Percentiles rank a stretch among this genome's conserved stretches.
These are phyloP conservation scores for Aspergillus fumigatiaffinis DNA, from an alignment of 2,329 filamentous ascomycete species.

Conservation along the genomic window DNA sequence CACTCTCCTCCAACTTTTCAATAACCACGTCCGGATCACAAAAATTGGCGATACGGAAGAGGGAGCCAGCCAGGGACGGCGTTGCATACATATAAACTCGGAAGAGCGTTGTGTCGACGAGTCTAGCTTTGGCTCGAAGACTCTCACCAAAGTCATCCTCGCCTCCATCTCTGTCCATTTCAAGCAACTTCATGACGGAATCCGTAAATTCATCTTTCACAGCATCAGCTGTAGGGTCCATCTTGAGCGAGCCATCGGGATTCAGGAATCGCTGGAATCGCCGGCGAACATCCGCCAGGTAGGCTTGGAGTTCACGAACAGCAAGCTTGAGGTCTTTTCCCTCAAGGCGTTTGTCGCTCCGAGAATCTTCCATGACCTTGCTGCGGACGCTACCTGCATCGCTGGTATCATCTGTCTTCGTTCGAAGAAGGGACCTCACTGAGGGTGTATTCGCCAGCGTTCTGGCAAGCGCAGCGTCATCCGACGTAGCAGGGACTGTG, in stretches of 20 bases:
- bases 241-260: constrained; percentile 51
- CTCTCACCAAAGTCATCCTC: constrained; percentile 63
- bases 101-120: constrained; percentile 94
- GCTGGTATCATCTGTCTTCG: constrained; percentile 35
- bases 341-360: constrained; percentile 43
- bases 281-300: constrained; percentile 77
- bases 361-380: constrained; percentile 25
- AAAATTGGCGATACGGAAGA: constrained; percentile 96
- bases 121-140: constrained; percentile 69
- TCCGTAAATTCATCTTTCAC: constrained; percentile 39
- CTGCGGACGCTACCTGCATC: constrained; percentile 38
- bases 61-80: constrained; percentile 76
- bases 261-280: constrained; percentile 59
- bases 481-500: constrained; percentile 21
- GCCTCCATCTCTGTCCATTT: constrained; percentile 48
- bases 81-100: constrained; percentile 90
- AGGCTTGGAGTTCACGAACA: constrained; percentile 77
- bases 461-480: constrained; percentile 23
- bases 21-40: constrained; percentile 95
- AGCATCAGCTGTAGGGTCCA: constrained; percentile 26
- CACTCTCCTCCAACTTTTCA: constrained; percentile 82
- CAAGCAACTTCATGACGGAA: constrained; percentile 45
- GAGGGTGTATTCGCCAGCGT: constrained; percentile 33
- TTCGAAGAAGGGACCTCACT: constrained; percentile 35
- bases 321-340: constrained; percentile 81